Conservation (phyloP, 2,329 filamentous ascomycete species). For the Aspergillus caelatus region DNA sequence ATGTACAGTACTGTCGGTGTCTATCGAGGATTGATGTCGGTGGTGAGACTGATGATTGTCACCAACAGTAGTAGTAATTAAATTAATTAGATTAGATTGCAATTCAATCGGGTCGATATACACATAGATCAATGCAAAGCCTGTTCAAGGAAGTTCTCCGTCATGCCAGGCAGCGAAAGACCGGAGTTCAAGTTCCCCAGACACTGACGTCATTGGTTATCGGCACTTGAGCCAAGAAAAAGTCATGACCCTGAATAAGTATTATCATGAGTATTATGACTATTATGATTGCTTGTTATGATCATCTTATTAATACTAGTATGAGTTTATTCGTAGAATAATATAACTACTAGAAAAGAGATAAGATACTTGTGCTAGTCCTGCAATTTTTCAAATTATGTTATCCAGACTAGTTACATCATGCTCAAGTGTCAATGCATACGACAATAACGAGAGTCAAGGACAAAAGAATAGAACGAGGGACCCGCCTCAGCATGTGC, state of each 20-base stretch:
- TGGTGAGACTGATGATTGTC: neutral
- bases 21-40: neutral
- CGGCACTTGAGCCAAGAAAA: neutral
- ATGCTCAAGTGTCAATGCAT: conserved; percentile 21
- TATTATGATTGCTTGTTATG: no score
- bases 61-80: neutral
- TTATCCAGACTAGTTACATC: conserved; percentile 28
- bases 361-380: neutral
- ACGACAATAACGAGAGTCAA: conserved; percentile 16
- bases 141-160: neutral
- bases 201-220: conserved; percentile 9
- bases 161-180: neutral
- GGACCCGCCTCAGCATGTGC: conserved; percentile 38
- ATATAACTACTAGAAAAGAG: no score
- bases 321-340: no score
- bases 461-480: conserved; percentile 26
- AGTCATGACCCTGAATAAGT: no score
- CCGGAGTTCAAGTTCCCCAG: neutral
- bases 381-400: conserved; percentile 21
- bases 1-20: neutral
- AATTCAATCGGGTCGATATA: neutral
- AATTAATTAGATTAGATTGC: neutral
- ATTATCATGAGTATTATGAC: no score
- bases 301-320: neutral
- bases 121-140: neutral